phyloP scores from a whole-genome alignment of 176 grass and related monocot genomes.

The Oryza glumipatula region DNA sequence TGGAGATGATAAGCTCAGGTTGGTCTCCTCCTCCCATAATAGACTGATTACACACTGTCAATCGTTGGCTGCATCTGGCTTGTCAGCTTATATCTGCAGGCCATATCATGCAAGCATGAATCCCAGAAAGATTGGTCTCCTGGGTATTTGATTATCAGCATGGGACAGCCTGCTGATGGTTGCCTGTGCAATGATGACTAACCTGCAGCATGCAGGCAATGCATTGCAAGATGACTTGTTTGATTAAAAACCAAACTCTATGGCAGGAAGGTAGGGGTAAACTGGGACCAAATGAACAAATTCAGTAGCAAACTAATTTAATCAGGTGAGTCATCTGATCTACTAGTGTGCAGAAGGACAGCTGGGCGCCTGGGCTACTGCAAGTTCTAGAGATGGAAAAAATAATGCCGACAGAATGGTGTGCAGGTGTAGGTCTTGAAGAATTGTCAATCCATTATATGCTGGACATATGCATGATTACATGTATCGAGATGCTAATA shows the following conservation, averaged over 20 bases:
- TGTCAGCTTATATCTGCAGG: slow-evolving; percentile 20
- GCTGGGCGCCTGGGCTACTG: background rate
- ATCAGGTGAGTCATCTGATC: background rate
- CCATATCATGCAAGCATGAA: slow-evolving; percentile 19
- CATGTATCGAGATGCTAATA: background rate
- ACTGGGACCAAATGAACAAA: background rate
- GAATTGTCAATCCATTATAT: background rate
- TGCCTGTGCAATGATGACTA: background rate
- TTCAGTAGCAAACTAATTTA: background rate
- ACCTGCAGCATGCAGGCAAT: slow-evolving; percentile 6
- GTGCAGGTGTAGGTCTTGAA: background rate
- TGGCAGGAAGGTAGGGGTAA: background rate
- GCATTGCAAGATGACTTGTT: slow-evolving; percentile 13
- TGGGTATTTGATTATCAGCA: background rate
- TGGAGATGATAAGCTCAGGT: background rate
- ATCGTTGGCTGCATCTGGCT: slow-evolving; percentile 7
- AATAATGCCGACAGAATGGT: background rate
- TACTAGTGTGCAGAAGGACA: background rate
- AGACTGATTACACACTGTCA: background rate
- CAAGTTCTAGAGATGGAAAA: background rate
- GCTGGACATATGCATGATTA: background rate
- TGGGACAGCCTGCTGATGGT: background rate
- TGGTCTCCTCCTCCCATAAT: background rate
- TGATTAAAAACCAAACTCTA: background rate
- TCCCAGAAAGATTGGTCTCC: background rate